Evolutionary conservation across 2,329 filamentous ascomycete genomes (phyloP), one percentile per base, ranked within the genome.

Genomic region (Xylaria sp.): DNA sequence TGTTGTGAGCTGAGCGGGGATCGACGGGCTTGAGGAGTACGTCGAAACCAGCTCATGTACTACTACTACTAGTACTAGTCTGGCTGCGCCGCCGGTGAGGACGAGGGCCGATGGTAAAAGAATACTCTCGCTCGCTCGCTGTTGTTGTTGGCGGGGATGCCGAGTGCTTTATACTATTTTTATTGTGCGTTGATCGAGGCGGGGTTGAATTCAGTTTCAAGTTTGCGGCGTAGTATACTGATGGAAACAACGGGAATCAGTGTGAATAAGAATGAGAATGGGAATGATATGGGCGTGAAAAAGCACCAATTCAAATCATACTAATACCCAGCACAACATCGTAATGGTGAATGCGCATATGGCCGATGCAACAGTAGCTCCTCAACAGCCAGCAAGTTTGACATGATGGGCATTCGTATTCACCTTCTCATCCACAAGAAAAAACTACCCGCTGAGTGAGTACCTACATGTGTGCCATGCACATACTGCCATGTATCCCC

Each of bases 331-430:
- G 50, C 23, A 25, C 5, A 31, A 25, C 52, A 55, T 55, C 28
- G 13, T 55, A 6, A 54, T 34, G 15, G 41, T 46, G n/a, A 5
- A 15, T 55, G 28, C 28, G 18, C 9, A 31, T 7, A 25, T 56
- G 56, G 39, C 12, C 56, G 56, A 58, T 46, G 55, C 28, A 44
- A 58, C 55, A 18, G 55, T 58, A 10, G 10, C 37, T 18, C 2
- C 23, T 25, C 23, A 25, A 12, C 37, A 58, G 23, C 55, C 55
- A 58, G 9, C 4, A 44, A 41, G 25, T 44, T 9, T 18, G 37
- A 58, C 37, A 20, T 44, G 55, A 44, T 58, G 37, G 37, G 55
- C 5, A 8, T 58, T 44, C 37, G 37, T 44, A 58, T 58, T 58
- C 13, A 18, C 55, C 7, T 25, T 15, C 4, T 9, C 37, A 34